Percentiles rank a stretch among this genome's conserved stretches.
Evolutionary conservation across 495 filamentous ascomycete species (phyloP).

Genomic region (Penicillium nucicola): DNA sequence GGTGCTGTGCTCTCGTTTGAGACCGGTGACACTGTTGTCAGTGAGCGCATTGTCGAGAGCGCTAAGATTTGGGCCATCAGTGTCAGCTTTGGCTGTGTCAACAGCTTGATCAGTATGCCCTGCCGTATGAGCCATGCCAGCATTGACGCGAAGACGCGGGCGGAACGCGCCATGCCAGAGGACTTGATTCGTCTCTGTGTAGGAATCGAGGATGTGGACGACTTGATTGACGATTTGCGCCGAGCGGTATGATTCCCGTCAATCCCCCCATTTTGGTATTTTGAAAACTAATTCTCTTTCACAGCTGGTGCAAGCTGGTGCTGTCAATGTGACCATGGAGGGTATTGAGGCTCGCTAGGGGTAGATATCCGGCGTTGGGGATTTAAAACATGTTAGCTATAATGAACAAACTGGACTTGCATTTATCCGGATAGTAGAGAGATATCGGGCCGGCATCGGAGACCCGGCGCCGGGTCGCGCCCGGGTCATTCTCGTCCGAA

Average conservation of each 20-base stretch:
- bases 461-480: conserved; percentile 13
- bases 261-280: neutral
- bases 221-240: conserved; percentile 89
- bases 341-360: conserved; percentile 56
- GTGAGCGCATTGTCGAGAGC: conserved; percentile 90
- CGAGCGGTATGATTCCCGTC: conserved; percentile 65
- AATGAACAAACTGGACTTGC: conserved; percentile 11
- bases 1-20: conserved; percentile 95
- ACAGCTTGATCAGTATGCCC: conserved; percentile 97
- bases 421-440: conserved; percentile 21
- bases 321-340: conserved; percentile 78
- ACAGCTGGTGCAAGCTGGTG: conserved; percentile 89
- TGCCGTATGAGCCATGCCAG: conserved; percentile 99
- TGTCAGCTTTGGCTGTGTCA: conserved; percentile 96
- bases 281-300: conserved; percentile 17
- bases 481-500: conserved; percentile 34
- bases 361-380: conserved; percentile 20
- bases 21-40: conserved; percentile 77
- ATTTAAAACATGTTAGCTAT: conserved; percentile 5
- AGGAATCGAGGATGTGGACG: conserved; percentile 90
- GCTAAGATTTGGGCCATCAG: conserved; percentile 91
- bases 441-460: conserved; percentile 35
- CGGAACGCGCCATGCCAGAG: conserved; percentile 88
- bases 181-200: conserved; percentile 95
- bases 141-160: conserved; percentile 90